Percentiles rank a stretch among this genome's conserved stretches.
These are phyloP conservation scores for Cicer bijugum DNA, from an alignment of 306 rosid species.

Conservation along the genomic window DNA sequence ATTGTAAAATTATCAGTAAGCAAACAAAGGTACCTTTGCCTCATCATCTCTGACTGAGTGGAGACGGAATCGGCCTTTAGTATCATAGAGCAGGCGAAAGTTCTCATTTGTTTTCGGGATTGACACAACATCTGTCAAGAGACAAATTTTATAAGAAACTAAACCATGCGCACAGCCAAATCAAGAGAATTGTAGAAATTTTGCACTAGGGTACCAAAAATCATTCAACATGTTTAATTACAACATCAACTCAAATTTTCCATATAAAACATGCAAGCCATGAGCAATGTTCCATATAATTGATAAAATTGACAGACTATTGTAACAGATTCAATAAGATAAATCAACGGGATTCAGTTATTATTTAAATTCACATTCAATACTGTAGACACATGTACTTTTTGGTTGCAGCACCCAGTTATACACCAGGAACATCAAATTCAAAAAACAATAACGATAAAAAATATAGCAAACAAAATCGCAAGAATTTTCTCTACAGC, in stretches of 20 bases:
- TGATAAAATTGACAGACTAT: neutral
- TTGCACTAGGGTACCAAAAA: no score
- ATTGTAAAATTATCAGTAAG: neutral
- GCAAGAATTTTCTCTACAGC: neutral
- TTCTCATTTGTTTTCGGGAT: conserved; percentile 76
- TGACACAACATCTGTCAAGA: conserved; percentile 65
- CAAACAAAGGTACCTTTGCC: conserved; percentile 62
- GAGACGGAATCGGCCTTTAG: conserved; percentile 57
- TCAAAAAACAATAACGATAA: neutral
- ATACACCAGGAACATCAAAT: neutral
- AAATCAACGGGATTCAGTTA: neutral
- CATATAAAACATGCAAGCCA: neutral
- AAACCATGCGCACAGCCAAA: neutral
- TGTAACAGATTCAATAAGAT: neutral
- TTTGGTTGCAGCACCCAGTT: no score
- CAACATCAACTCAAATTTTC: neutral
- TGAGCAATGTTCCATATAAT: neutral
- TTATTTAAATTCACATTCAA: neutral
- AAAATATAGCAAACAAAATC: neutral
- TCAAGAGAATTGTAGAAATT: neutral
- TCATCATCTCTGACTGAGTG: conserved; percentile 82
- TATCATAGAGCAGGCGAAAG: conserved; percentile 64
- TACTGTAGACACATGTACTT: neutral
- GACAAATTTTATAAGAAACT: neutral
- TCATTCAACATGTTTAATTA: neutral